Base-by-base conservation (phyloP, 2,329 filamentous ascomycete species). In the Aquanectria penicillioides region DNA sequence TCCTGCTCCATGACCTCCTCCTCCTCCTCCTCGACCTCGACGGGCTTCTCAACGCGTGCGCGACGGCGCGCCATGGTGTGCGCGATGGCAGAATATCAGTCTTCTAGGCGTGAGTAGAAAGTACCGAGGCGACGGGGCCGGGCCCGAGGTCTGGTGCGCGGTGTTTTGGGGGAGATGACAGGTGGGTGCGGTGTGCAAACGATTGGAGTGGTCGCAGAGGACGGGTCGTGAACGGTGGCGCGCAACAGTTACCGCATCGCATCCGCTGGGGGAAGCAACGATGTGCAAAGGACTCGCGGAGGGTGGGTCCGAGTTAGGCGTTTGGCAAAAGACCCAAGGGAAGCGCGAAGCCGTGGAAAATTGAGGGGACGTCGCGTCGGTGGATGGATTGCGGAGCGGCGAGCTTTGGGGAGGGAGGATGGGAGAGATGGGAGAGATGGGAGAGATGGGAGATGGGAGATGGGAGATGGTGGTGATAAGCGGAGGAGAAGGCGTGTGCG, bases 51-150 rank as follows among this genome's bases (percentile, higher is more conserved):
- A 51, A 67, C 71, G 63, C 73, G 73, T 60, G 71, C 66, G 65
- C 75, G 72, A 67, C 74, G 74, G 68, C 74, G 74, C 71, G 73
- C 68, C 74, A 77, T 77, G 66, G 58, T 71, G n/a, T n/a, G 69
- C 63, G 67, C 64, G 64, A 55, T 58, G 56, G 37, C 37, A 31
- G 46, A 29, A 29, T 56, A 46, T 49, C 11, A 25, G 31, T 17
- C 52, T 23, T 34, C 41, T 18, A 53, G 31, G 8, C 22, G 47
- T 15, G 29, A 26, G 38, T 25, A 11, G 13, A 13, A 40, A 31
- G 5, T 7, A 36, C 26, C 8, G 22, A 29, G 25, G 11, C 26
- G n/a, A 46, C 36, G 22, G 29, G 37, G 25, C 26, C 20, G 50
- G 34, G 17, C 8, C 17, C 34, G 31, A 13, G 33, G n/a, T 28